Evolutionary conservation across 495 filamentous ascomycete species (phyloP).

Genomic region (Aspergillus egyptiacus): DNA sequence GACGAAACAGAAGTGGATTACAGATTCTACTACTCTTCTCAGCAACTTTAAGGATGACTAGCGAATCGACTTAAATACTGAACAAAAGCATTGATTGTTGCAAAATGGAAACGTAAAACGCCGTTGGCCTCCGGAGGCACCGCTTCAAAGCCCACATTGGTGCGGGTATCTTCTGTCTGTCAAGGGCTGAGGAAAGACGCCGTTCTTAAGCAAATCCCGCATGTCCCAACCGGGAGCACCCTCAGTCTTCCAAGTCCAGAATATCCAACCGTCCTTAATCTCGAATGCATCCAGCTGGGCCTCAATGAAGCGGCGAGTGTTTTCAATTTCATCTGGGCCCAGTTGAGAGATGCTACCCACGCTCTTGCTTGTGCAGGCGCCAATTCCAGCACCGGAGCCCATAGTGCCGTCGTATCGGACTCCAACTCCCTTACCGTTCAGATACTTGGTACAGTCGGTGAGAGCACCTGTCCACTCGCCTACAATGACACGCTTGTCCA

Average conservation of each 20-base stretch:
- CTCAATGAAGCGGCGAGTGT: constrained; percentile 59
- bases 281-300: constrained; percentile 72
- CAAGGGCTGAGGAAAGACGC: constrained; percentile 60
- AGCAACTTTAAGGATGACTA: no score
- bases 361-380: constrained; percentile 54
- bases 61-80: background rate
- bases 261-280: constrained; percentile 64
- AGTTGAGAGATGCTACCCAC: constrained; percentile 50
- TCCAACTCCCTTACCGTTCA: constrained; percentile 64
- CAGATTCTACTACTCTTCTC: background rate
- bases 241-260: constrained; percentile 86
- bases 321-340: constrained; percentile 45
- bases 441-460: constrained; percentile 69
- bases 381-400: constrained; percentile 38
- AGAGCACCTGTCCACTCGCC: constrained; percentile 66
- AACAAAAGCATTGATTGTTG: background rate
- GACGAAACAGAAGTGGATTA: background rate
- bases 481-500: constrained; percentile 65
- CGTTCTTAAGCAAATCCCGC: constrained; percentile 53
- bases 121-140: no score
- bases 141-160: constrained; percentile 29
- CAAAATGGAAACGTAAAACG: background rate
- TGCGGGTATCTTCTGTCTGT: constrained; percentile 42
- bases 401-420: constrained; percentile 66
- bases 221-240: constrained; percentile 85